Base-by-base conservation (phyloP, 306 rosid genomes). In the Geum urbanum region DNA sequence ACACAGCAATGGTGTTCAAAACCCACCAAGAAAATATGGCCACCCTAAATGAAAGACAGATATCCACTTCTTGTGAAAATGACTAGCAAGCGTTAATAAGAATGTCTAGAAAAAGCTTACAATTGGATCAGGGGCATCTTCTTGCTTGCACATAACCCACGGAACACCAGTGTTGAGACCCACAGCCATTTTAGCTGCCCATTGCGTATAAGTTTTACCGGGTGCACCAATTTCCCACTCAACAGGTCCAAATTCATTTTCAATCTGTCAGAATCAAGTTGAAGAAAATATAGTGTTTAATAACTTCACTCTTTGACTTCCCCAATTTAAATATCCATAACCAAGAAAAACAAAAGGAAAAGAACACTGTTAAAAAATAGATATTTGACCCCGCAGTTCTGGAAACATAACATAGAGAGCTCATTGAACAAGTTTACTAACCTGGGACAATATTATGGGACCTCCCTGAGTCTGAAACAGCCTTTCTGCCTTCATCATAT, bases 101-200 rank as follows among this genome's bases (percentile, higher is more conserved):
- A 57, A 27, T 11, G 44, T 6, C 13, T 22, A 32, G 9, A 55
- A 51, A 37, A 59, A 52, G 70, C 86, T 85, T 86, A 95, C 99
- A 49, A 87, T 56, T 9, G 99, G 99, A 57, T 87, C 97, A 49
- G 99, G 99, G 78, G 99, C 95, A 74, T 95, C 99, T 49, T 89
- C 84, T 86, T 95, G 99, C 85, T 95, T 95, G 88, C 99, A 95
- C 99, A 95, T 95, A 69, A 95, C 76, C 99, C 99, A 95, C 2
- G 99, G 99, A 1, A 87, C 99, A 0, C 97, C 99, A 12, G 99
- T 95, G 67, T 76, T 45, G 19, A 95, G 92, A 54, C 82, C 89
- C 8, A 89, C 89, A 18, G 97, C 99, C 99, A 95, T 95, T 85
- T 86, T 74, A 77, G 96, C 90, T 55, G 91, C 90, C 99, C 99